Evolutionary conservation across 1,284 basidiomycete species (phyloP), one percentile per base, ranked within the genome.

Genomic region (Ustilago bromivora): DNA sequence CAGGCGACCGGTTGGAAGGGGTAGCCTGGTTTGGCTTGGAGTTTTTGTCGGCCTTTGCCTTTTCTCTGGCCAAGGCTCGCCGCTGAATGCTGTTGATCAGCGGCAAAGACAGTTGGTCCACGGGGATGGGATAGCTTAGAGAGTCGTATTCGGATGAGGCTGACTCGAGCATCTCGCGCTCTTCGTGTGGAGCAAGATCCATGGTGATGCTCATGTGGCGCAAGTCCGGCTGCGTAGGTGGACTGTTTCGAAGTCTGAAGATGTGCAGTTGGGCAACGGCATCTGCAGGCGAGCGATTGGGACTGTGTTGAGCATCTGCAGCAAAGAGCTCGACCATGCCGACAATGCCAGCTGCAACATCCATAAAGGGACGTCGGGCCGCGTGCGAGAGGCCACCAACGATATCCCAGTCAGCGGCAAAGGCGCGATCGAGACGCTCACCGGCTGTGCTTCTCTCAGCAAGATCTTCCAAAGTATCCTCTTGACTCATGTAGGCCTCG

Each of bases 321-420:
- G 28, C 34, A 35, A 47, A 52, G 4, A 76, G 34, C 53, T 76
- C 74, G 41, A 76, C 36, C 17, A 76, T 34, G 6, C 66, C 74
- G 2, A 76, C 49, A 36, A 76, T 61, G 19, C 74, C 74, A 15
- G 74, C 57, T 19, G 61, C 69, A 0, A 76, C 62, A 12, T 76
- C 74, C 74, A 76, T 76, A 28, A 76, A 76, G 6, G 74, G 69
- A 23, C 69, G 61, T 13, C 66, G 61, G 2, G 74, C 61, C n/a
- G 65, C 9, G 7, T 63, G 53, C 38, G 66, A 54, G 0, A 76
- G 59, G 13, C 66, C 53, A 15, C 74, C 74, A 10, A 76, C 49
- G n/a, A 52, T 62, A 12, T 76, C 69, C 74, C 74, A 76, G 17
- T 76, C 66, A 8, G 62, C 61, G 15, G 74, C 63, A 49, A 76